phyloP scores from a whole-genome alignment of 2,329 filamentous ascomycete species.

The Teratosphaeria pseudoeucalypti region DNA sequence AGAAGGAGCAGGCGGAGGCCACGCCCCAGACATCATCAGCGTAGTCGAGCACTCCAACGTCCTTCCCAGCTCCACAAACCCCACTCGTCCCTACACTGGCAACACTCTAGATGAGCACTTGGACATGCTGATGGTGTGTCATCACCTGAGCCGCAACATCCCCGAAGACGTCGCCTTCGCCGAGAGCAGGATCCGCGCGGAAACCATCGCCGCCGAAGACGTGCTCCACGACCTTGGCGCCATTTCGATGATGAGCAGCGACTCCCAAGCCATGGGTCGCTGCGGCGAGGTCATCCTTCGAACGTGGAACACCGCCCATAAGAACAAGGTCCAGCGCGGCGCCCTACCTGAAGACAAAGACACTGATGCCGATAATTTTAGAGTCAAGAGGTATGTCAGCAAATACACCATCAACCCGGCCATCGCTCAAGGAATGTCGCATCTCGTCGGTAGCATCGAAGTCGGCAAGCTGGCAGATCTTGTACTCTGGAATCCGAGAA shows the following conservation, averaged over 20 bases:
- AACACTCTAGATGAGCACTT: slow-evolving; percentile 95
- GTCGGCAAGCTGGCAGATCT: slow-evolving; percentile 83
- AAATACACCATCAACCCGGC: slow-evolving; percentile 97
- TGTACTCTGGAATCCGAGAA: slow-evolving; percentile 73
- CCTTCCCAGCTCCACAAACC: slow-evolving; percentile 82
- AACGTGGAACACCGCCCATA: slow-evolving; percentile 95
- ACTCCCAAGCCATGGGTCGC: slow-evolving; percentile 93
- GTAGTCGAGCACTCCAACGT: slow-evolving; percentile 86
- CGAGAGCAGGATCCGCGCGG: slow-evolving; percentile 84
- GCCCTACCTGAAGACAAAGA: slow-evolving; percentile 65
- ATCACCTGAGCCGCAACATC: slow-evolving; percentile 85
- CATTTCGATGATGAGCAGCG: slow-evolving; percentile 94
- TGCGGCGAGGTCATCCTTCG: slow-evolving; percentile 87
- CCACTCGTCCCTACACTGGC: slow-evolving; percentile 76
- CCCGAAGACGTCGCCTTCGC: slow-evolving; percentile 94
- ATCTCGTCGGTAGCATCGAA: slow-evolving; percentile 78
- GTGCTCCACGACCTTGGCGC: slow-evolving; percentile 89
- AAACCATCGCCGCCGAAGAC: slow-evolving; percentile 94
- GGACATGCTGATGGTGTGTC: slow-evolving; percentile 98
- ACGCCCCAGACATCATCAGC: slow-evolving; percentile 90
- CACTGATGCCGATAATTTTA: slow-evolving; percentile 75
- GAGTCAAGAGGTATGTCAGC: slow-evolving; percentile 84
- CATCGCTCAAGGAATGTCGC: slow-evolving; percentile 78
- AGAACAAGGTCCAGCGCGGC: slow-evolving; percentile 85
- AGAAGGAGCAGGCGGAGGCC: slow-evolving; percentile 86